phyloP scores from a whole-genome alignment of 2,329 filamentous ascomycete species.

The Cladosporium austrohemisphaericum region DNA sequence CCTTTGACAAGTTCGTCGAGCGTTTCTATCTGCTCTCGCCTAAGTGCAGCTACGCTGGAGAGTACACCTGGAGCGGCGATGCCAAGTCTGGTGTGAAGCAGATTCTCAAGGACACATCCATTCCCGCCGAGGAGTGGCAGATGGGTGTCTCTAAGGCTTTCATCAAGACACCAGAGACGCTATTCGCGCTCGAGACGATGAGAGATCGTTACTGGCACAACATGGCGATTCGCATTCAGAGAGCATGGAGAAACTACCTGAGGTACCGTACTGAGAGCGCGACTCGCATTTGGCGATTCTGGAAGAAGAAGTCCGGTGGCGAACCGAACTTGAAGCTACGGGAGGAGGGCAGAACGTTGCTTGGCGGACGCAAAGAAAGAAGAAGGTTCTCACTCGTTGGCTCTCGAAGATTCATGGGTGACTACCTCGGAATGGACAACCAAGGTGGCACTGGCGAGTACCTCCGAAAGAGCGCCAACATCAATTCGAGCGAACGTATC shows the following conservation, averaged over 20 bases:
- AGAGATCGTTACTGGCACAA: slow-evolving; percentile 98
- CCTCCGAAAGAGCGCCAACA: slow-evolving; percentile 69
- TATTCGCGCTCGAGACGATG: slow-evolving; percentile 97
- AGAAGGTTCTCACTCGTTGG: slow-evolving; percentile 87
- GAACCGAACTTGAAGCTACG: slow-evolving; percentile 84
- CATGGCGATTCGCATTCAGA: slow-evolving; percentile 96
- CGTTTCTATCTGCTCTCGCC: slow-evolving; percentile 94
- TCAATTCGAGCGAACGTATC: slow-evolving; percentile 66
- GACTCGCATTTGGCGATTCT: slow-evolving; percentile 90
- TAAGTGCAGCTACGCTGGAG: slow-evolving; percentile 91
- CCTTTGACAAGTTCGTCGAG: slow-evolving; percentile 97
- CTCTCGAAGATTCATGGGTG: slow-evolving; percentile 86
- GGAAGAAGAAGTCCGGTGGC: slow-evolving; percentile 86
- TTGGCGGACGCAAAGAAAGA: slow-evolving; percentile 84
- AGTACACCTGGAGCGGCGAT: slow-evolving; percentile 93
- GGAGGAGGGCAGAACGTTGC: slow-evolving; percentile 78
- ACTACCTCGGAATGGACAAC: slow-evolving; percentile 88
- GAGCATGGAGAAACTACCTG: slow-evolving; percentile 94
- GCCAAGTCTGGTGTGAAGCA: slow-evolving; percentile 82
- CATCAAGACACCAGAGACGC: slow-evolving; percentile 94
- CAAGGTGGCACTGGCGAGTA: slow-evolving; percentile 74
- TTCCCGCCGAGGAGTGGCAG: slow-evolving; percentile 92
- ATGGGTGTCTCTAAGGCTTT: slow-evolving; percentile 96
- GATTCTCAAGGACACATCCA: slow-evolving; percentile 94
- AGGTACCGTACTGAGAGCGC: slow-evolving; percentile 90